Evolutionary conservation across 2,329 filamentous ascomycete genomes (phyloP).

Genomic region (Teratosphaeria nubilosa): DNA sequence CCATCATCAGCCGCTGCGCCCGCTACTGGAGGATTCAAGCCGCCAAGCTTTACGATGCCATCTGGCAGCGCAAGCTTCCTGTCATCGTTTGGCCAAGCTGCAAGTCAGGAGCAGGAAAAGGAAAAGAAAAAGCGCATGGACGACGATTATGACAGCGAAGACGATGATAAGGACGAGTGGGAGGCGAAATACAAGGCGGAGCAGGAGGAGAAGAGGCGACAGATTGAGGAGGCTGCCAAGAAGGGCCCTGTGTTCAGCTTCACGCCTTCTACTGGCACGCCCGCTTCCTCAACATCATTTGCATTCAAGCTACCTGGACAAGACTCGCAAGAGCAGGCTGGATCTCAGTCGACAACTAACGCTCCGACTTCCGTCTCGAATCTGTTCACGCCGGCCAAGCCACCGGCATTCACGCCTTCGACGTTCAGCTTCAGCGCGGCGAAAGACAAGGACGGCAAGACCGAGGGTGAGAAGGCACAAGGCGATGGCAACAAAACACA

Average conservation of each 20-base stretch:
- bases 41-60: constrained; percentile 10
- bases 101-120: constrained; percentile 32
- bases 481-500: constrained; percentile 35
- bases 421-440: constrained; percentile 3
- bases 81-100: constrained; percentile 30
- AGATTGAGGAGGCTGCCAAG: constrained; percentile 30
- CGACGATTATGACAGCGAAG: constrained; percentile 43
- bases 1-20: not conserved
- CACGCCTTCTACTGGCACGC: constrained; percentile 5
- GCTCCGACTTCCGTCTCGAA: constrained; percentile 1
- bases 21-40: constrained; percentile 1
- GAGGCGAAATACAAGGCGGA: constrained; percentile 36
- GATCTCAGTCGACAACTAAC: not conserved
- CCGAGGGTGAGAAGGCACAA: constrained; percentile 13
- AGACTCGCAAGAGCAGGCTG: not conserved
- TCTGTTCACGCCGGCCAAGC: constrained; percentile 1
- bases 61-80: constrained; percentile 28
- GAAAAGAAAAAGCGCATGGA: constrained; percentile 40
- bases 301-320: constrained; percentile 3
- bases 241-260: constrained; percentile 18
- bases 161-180: constrained; percentile 42
- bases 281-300: constrained; percentile 9
- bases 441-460: constrained; percentile 2
- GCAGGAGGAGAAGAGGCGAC: constrained; percentile 35
- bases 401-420: not conserved